Percentiles rank a stretch among this genome's conserved stretches.
These are phyloP conservation scores for Mesembryanthemum crystallinum DNA, from an alignment of 148 eudicot species.

Conservation along the genomic window DNA sequence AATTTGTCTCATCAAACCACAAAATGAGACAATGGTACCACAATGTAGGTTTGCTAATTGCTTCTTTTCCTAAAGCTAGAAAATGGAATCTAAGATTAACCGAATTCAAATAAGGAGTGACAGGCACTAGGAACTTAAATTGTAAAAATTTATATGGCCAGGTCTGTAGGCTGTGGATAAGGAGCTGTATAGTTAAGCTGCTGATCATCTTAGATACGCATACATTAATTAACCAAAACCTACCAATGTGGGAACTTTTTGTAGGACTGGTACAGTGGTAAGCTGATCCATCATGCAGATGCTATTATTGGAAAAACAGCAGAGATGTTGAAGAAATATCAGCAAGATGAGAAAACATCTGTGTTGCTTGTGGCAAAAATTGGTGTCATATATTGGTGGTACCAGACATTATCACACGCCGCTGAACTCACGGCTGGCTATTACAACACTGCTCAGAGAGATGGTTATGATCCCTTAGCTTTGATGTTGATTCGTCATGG, in stretches of 20 bases:
- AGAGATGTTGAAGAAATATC: constrained; percentile 49
- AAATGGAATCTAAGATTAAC: not conserved
- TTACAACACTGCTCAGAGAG: constrained; percentile 56
- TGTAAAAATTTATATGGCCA: not conserved
- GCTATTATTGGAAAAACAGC: constrained; percentile 50
- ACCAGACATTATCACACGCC: constrained; percentile 52
- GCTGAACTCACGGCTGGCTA: constrained; percentile 75
- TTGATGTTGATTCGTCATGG: constrained; percentile 45
- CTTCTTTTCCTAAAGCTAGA: not conserved
- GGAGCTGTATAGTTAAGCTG: not conserved
- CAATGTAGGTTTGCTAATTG: not conserved
- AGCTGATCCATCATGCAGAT: constrained; percentile 61
- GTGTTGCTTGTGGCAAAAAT: constrained; percentile 58
- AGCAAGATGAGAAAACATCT: constrained; percentile 38
- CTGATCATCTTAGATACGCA: constrained; percentile 2
- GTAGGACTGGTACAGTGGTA: constrained; percentile 70
- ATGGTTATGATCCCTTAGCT: constrained; percentile 63
- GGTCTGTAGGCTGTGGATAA: not conserved
- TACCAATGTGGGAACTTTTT: constrained; percentile 19
- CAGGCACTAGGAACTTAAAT: not conserved
- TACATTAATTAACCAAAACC: not conserved
- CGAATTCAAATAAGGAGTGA: not conserved
- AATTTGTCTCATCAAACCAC: not conserved
- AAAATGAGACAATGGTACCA: not conserved
- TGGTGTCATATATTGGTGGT: constrained; percentile 64